Evolutionary conservation across 2,329 filamentous ascomycete genomes (phyloP), one percentile per base, ranked within the genome.

Genomic region (Nigrograna mackinnonii): DNA sequence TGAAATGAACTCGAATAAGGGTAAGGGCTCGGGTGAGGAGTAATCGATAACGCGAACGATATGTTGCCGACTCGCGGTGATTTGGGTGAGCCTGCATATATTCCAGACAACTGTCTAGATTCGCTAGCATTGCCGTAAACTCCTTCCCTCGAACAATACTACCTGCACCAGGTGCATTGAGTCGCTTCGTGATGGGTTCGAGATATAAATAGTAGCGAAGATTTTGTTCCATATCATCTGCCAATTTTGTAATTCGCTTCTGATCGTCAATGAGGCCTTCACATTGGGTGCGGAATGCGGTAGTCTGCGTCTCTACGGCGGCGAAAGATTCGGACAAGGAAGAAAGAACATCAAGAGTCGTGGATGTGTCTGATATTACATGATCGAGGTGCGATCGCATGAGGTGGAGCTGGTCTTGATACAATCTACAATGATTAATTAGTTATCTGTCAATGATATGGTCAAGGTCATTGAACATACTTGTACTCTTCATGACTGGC

Each of bases 161-260:
- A 36, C 89, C 85, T 16, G 92, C 91, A 1, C 91, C 91, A 0
- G 94, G 91, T 1, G 91, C 91, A 73, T 97, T 97, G 44, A 99
- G 81, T 12, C 91, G 82, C 41, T 91, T 82, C 0, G 91, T 96
- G 46, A 92, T 91, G 35, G 86, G 91, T 51, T 99, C 94, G 5
- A 99, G 79, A 62, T 96, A 96, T 16, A 87, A 83, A 67, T 99
- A 99, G 69, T 95, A 96, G 4, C 91, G 85, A n/a, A 96, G 75
- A 56, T 96, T 95, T 18, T 89, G 87, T 19, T 89, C 86, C 43
- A 99, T 86, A 44, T 91, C 86, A 53, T 95, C 83, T 3, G 91
- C 90, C 31, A 99, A 79, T 52, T 79, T 80, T 48, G 89, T 84
- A 30, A 96, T 78, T 18, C 88, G 83, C 56, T 80, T 83, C 70